Percentiles rank a stretch among this genome's conserved stretches.
Conservation (phyloP, 805 yeast species). For the Ogataea zsoltii region DNA sequence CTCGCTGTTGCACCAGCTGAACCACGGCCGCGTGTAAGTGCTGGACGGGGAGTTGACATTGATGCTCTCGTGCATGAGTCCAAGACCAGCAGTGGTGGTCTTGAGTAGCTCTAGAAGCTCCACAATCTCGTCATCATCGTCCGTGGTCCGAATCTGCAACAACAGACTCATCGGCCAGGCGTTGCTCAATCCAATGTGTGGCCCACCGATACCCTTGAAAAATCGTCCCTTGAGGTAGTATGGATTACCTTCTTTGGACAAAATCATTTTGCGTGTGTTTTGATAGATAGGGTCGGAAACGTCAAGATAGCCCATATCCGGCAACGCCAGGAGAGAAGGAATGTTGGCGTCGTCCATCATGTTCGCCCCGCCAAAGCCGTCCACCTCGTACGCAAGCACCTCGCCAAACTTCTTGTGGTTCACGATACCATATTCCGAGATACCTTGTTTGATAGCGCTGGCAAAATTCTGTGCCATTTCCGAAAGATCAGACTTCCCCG, state of each 20-base stretch:
- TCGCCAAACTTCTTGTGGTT: conserved; percentile 68
- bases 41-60: conserved; percentile 56
- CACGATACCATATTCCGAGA: conserved; percentile 63
- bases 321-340: conserved; percentile 78
- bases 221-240: conserved; percentile 62
- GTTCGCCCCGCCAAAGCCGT: conserved; percentile 74
- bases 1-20: conserved; percentile 92
- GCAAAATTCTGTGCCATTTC: conserved; percentile 40
- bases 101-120: conserved; percentile 50
- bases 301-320: conserved; percentile 69
- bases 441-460: conserved; percentile 49
- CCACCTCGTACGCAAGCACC: conserved; percentile 87
- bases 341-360: conserved; percentile 92
- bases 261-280: conserved; percentile 76
- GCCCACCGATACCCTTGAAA: conserved; percentile 86
- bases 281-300: conserved; percentile 60
- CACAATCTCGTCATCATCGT: conserved; percentile 67
- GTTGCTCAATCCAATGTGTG: conserved; percentile 75
- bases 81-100: conserved; percentile 68
- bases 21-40: conserved; percentile 82
- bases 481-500: conserved; percentile 18
- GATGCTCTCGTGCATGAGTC: conserved; percentile 82
- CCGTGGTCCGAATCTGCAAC: conserved; percentile 70
- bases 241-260: conserved; percentile 72
- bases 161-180: conserved; percentile 95